Evolutionary conservation across 2,329 filamentous ascomycete genomes (phyloP).

Genomic region (Scedosporium apiospermum): DNA sequence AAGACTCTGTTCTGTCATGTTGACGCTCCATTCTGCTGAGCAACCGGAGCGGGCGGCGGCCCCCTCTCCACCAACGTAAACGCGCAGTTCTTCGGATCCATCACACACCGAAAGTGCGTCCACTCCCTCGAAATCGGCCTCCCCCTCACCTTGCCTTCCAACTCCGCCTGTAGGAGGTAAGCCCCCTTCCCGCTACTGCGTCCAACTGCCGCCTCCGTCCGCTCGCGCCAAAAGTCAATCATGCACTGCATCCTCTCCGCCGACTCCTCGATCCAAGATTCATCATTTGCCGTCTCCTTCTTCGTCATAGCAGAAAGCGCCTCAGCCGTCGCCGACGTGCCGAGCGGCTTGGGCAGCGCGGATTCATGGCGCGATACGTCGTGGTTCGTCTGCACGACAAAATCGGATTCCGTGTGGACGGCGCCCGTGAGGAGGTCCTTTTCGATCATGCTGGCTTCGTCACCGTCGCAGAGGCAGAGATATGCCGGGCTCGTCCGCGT

Average conservation of each 20-base stretch:
- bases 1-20: no score
- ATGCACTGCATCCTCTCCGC: conserved; percentile 12
- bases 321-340: background rate
- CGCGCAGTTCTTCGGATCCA: conserved; percentile 35
- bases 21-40: background rate
- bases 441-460: conserved; percentile 16
- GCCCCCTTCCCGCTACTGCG: conserved; percentile 12
- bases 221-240: conserved; percentile 1
- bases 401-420: conserved; percentile 6
- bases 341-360: background rate
- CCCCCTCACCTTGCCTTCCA: background rate
- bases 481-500: conserved; percentile 19
- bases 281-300: background rate
- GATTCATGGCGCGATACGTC: background rate
- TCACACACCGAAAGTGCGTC: conserved; percentile 27
- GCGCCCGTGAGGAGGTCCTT: conserved; percentile 17
- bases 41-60: background rate
- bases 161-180: conserved; percentile 5
- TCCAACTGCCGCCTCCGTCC: background rate
- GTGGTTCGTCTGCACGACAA: conserved; percentile 1
- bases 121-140: conserved; percentile 16
- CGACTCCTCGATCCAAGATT: conserved; percentile 14
- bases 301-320: background rate
- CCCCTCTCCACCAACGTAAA: conserved; percentile 17
- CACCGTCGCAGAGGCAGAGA: conserved; percentile 18